Evolutionary conservation across 2,329 filamentous ascomycete genomes (phyloP), one percentile per base, ranked within the genome.

Genomic region (Biscogniauxia sp.): DNA sequence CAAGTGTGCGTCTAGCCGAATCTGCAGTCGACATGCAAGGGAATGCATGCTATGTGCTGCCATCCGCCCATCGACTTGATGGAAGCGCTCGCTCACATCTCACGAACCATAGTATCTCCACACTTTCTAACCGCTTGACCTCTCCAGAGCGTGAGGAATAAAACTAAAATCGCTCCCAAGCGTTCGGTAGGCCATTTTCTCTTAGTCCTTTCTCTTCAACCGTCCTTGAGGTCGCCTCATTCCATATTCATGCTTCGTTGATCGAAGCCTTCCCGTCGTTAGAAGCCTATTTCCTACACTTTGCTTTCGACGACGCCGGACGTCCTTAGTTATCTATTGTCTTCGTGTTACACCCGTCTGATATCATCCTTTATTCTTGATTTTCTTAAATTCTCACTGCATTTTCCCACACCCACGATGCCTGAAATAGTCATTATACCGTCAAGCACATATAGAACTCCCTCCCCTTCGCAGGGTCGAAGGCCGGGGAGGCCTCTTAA

Each of bases 381-480:
- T 49, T 62, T 65, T 62, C 62, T 66, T 62, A 58, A 56, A 61
- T 64, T 65, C 61, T 61, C 62, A 65, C 64, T 66, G 59, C 62
- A 65, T 70, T 67, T 63, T 64, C 55, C 28, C 57, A 55, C 60
- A 65, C 66, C 55, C 63, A 80, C 71, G 63, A 85, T 85, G 83
- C 73, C 83, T 57, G 80, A 81, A 56, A 68, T 75, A 66, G 60
- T 75, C 64, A 67, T 79, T 59, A 71, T 79, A 62, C 75, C 78
- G 51, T 69, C 73, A 59, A 75, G 69, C 62, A 76, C 75, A 65
- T 82, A 80, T 69, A 76, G 75, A 70, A 75, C 80, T 71, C 77
- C 76, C 65, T 80, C 81, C 64, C 77, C 81, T 77, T 80, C 80
- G 84, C 84, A 78, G 81, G 84, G 73, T 74, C 83, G 83, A 78